Evolutionary conservation across 2,329 filamentous ascomycete genomes (phyloP).

Genomic region (Grosmannia huntii): DNA sequence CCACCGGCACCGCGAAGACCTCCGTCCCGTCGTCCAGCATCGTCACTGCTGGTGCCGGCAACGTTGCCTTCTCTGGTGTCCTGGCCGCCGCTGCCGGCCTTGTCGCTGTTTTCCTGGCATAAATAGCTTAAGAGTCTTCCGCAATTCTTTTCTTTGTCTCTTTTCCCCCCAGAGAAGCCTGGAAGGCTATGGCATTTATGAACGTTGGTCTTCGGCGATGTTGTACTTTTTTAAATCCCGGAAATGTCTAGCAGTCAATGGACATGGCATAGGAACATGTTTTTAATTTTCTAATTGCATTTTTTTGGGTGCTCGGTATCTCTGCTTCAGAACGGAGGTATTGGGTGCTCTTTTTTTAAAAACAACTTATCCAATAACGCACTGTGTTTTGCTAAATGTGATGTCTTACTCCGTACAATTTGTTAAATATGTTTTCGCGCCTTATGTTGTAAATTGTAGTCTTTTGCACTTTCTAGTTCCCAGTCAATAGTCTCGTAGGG

Average conservation of each 20-base stretch:
- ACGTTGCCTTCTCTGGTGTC: slow-evolving; percentile 38
- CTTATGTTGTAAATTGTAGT: no score
- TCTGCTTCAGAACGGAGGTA: slow-evolving; percentile 3
- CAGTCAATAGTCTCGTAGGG: no score
- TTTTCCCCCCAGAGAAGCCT: slow-evolving; percentile 21
- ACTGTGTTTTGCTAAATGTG: neutral
- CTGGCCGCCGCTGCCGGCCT: slow-evolving; percentile 43
- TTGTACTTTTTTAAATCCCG: neutral
- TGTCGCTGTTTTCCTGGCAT: slow-evolving; percentile 40
- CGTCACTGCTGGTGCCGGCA: slow-evolving; percentile 38
- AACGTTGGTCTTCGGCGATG: neutral
- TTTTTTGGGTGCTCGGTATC: slow-evolving; percentile 11
- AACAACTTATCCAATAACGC: neutral
- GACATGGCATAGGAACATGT: slow-evolving; percentile 19
- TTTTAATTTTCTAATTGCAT: slow-evolving; percentile 37
- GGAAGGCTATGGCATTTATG: slow-evolving; percentile 23
- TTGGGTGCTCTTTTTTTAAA: slow-evolving; percentile 10
- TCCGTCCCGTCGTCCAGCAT: slow-evolving; percentile 15
- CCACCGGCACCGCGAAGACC: neutral
- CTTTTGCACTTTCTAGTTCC: no score
- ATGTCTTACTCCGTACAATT: no score
- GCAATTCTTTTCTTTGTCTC: slow-evolving; percentile 16
- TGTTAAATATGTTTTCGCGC: no score
- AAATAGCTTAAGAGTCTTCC: slow-evolving; percentile 18
- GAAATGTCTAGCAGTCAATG: neutral